Percentiles rank a stretch among this genome's conserved stretches.
phyloP scores from a whole-genome alignment of 768 basidiomycete genomes.

The Stropharia rugosoannulata region DNA sequence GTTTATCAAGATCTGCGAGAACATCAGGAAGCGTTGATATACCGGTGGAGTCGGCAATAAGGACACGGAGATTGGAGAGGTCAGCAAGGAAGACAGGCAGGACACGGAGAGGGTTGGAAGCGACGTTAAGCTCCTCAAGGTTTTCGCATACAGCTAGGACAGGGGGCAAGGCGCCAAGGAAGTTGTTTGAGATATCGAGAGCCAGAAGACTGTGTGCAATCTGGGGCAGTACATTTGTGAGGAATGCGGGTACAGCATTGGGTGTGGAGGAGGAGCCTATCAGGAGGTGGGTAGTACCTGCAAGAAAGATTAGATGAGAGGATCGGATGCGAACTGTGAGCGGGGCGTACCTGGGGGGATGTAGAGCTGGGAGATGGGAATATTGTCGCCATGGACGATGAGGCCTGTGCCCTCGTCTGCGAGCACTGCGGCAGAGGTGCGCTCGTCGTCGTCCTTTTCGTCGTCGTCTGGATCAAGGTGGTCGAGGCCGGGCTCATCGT shows the following conservation, averaged over 20 bases:
- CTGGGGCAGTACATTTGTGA: conserved; percentile 67
- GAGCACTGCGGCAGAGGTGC: conserved; percentile 74
- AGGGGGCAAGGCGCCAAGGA: conserved; percentile 79
- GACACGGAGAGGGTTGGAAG: conserved; percentile 87
- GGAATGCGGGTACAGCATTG: conserved; percentile 74
- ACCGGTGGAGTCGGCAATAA: conserved; percentile 92
- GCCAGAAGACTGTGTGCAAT: conserved; percentile 81
- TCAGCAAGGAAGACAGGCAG: conserved; percentile 87
- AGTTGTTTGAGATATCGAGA: conserved; percentile 90
- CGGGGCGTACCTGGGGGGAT: conserved; percentile 66
- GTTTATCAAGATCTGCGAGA: conserved; percentile 67
- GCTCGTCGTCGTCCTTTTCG: conserved; percentile 56
- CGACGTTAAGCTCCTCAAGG: conserved; percentile 93
- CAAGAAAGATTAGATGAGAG: conserved; percentile 3
- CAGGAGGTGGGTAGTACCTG: conserved; percentile 93
- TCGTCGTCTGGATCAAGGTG: conserved; percentile 34
- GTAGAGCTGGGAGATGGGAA: conserved; percentile 59
- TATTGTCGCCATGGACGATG: conserved; percentile 71
- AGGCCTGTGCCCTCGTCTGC: conserved; percentile 85
- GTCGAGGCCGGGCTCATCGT: conserved; percentile 40
- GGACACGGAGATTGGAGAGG: conserved; percentile 74
- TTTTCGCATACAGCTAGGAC: conserved; percentile 75
- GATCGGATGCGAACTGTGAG: conserved; percentile 5
- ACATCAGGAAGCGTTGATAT: conserved; percentile 75
- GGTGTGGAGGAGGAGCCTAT: conserved; percentile 81